Conservation (phyloP, 805 yeast species). For the Candida pini region DNA sequence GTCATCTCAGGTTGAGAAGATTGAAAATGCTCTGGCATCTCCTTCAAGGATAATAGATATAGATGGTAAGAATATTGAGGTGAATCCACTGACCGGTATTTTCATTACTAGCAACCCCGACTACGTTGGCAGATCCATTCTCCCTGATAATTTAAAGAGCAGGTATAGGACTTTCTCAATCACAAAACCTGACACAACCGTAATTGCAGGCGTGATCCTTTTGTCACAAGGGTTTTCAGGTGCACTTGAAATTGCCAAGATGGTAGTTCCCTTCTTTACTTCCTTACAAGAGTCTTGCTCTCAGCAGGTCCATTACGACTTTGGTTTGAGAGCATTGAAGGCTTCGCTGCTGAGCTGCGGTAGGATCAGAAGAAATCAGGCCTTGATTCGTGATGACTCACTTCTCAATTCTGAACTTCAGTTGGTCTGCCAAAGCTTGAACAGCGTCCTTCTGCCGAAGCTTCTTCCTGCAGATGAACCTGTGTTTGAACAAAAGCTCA, state of each 20-base stretch:
- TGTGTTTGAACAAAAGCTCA: conserved; percentile 27
- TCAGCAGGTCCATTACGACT: conserved; percentile 75
- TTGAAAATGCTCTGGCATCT: conserved; percentile 48
- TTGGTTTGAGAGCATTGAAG: conserved; percentile 82
- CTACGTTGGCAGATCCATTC: conserved; percentile 72
- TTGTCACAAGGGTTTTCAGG: conserved; percentile 62
- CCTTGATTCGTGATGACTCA: background rate
- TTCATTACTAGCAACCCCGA: conserved; percentile 91
- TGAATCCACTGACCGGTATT: conserved; percentile 55
- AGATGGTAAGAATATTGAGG: conserved; percentile 33
- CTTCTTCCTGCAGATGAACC: conserved; percentile 48
- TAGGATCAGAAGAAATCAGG: conserved; percentile 18
- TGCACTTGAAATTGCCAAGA: conserved; percentile 39
- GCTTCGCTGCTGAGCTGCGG: conserved; percentile 60
- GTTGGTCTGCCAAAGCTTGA: conserved; percentile 46
- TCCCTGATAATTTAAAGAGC: conserved; percentile 83
- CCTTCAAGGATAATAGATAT: conserved; percentile 31
- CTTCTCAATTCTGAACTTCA: conserved; percentile 21
- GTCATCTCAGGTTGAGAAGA: conserved; percentile 69
- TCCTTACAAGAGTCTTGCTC: conserved; percentile 38
- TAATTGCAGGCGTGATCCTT: conserved; percentile 68
- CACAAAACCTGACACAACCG: conserved; percentile 60
- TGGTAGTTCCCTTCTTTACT: conserved; percentile 50
- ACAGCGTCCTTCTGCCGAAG: conserved; percentile 65
- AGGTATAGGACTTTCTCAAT: conserved; percentile 73